Conservation (phyloP, 371 early-diverging fungal genomes). For the Rhizopus arrhizus region DNA sequence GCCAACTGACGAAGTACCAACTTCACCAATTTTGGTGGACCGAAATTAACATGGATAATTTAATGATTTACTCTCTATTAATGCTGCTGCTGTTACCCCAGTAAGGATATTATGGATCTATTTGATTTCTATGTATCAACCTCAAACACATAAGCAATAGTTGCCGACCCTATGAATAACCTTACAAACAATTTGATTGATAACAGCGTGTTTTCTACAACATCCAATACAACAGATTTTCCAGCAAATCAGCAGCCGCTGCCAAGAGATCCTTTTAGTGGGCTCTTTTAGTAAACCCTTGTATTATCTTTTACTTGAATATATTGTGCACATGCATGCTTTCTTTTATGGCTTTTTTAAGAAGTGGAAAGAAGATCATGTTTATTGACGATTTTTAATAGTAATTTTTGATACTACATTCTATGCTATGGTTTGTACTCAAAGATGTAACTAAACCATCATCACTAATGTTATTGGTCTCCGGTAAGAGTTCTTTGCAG, state of each 20-base stretch:
- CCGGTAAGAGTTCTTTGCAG: background rate
- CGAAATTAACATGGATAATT: conserved; percentile 20
- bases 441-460: background rate
- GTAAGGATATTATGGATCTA: conserved; percentile 40
- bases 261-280: too few relatives aligned
- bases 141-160: conserved; percentile 2
- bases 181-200: conserved; percentile 29
- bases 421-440: too few relatives aligned
- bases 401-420: too few relatives aligned
- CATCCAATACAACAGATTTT: too few relatives aligned
- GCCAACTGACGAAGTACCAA: conserved; percentile 21
- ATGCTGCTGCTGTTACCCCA: conserved; percentile 1
- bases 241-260: too few relatives aligned
- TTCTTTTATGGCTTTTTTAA: too few relatives aligned
- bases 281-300: too few relatives aligned
- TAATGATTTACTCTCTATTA: conserved; percentile 41
- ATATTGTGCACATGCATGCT: too few relatives aligned
- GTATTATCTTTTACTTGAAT: too few relatives aligned
- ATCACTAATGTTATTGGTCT: background rate
- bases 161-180: conserved; percentile 7
- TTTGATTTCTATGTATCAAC: conserved; percentile 30
- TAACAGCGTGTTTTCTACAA: background rate
- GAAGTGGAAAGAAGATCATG: too few relatives aligned
- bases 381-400: too few relatives aligned
- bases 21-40: conserved; percentile 33